Evolutionary conservation across 108 stramenopile genomes (phyloP), one percentile per base, ranked within the genome.

Genomic region (Pseudonitzschia pungens): DNA sequence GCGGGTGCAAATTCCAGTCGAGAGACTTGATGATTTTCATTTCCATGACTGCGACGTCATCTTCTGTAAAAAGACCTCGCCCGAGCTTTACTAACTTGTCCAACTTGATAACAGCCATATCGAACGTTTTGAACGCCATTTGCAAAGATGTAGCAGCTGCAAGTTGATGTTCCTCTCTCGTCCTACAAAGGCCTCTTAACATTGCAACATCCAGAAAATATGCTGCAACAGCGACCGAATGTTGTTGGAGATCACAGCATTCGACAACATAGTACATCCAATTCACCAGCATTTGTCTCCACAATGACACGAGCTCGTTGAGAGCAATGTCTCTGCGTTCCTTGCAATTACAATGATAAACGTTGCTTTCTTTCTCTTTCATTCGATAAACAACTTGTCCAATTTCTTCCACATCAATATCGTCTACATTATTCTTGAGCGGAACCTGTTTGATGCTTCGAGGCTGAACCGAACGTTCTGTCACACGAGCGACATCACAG

Each of bases 221-320:
- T 41, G 76, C 50, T 4, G 85, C 78, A 24, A 79, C 69, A 21
- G 76, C 71, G 0, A 86, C 85, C 26, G 86, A 57, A 42, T 83
- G 81, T 48, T 82, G 69, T 59, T 83, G 76, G 20, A 86, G 75
- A 14, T 68, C 33, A 60, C 86, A 77, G 55, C 78, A 67, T 65
- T 89, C 88, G 1, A 89, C 76, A n/a, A 89, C 64, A 33, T 56
- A 52, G 54, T 75, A 82, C 88, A 89, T 89, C 85, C 88, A 89
- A 29, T 82, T 79, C 41, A 73, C 63, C 20, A 89, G 65, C 50
- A 82, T 82, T 33, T 74, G 65, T 33, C 86, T 45, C 86, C 86
- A 87, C 42, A 70, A 44, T 12, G 64, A 73, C 12, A 70, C 71
- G 58, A 81, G 53, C 43, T 77, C 76, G 33, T 71, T 33, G 24